These are phyloP conservation scores for Xylaria acuta DNA, from an alignment of 495 filamentous ascomycete genomes.

Conservation along the genomic window DNA sequence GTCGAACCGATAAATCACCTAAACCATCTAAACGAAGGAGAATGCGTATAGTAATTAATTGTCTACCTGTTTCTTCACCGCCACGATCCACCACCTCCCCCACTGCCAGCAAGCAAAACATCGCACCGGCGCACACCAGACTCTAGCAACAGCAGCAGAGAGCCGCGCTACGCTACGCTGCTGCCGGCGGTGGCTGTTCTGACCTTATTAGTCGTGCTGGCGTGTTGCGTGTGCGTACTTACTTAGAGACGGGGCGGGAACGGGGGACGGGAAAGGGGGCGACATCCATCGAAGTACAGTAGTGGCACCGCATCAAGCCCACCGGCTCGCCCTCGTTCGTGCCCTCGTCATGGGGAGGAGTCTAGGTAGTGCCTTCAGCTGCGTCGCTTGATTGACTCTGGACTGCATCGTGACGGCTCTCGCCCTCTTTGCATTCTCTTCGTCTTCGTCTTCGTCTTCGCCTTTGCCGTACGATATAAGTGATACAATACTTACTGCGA, in stretches of 20 bases:
- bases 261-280: not conserved
- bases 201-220: constrained; percentile 20
- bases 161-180: constrained; percentile 12
- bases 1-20: constrained; percentile 4
- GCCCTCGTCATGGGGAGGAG: not conserved
- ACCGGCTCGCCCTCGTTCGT: not conserved
- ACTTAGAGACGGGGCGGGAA: not conserved
- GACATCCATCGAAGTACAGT: constrained; percentile 19
- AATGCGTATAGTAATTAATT: not conserved
- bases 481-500: not conserved
- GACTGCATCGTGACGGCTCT: constrained; percentile 7
- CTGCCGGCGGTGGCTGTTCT: not conserved
- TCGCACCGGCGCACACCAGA: constrained; percentile 2
- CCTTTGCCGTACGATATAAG: not conserved
- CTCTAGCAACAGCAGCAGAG: not conserved
- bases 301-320: not conserved
- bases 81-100: constrained; percentile 11
- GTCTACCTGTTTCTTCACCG: constrained; percentile 1
- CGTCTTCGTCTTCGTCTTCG: not conserved
- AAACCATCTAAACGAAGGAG: no score
- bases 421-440: not conserved
- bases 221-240: not conserved
- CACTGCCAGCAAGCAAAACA: not conserved
- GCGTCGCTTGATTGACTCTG: constrained; percentile 7
- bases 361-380: not conserved